Base-by-base conservation (phyloP, 805 yeast species). In the Millerozyma acaciae region DNA sequence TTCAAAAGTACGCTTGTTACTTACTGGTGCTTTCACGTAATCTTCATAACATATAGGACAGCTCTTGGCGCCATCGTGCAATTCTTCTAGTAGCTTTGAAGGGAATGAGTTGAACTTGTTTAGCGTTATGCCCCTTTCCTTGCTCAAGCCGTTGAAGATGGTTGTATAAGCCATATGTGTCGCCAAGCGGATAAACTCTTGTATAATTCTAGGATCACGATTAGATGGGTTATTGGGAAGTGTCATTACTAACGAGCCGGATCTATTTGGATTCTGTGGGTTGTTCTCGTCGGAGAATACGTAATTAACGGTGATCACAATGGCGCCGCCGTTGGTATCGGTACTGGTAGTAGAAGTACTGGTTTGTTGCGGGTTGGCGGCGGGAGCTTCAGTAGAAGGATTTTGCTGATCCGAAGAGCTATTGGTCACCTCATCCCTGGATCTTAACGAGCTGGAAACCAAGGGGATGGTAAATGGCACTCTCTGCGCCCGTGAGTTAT, bases 11-110 rank as follows among this genome's bases (percentile, higher is more conserved):
- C 32, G 22, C 17, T 23, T 34, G 15, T 35, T 26, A 4, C n/a
- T 24, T 16, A 34, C 39, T 16, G 6, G 8, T 28, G 15, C 43
- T 28, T 33, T 49, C 15, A 12, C 3, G 38, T 61, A 73, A 18
- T 61, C 60, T 14, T 81, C 87, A 44, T 75, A 80, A 54, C 89
- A 81, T 21, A 81, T 78, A 8, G 86, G 65, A 47, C 90, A 83
- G 2, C 55, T 57, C 14, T 50, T 47, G 23, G 34, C 26, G 8
- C 20, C 32, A 19, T 26, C 33, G 6, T 10, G 17, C 4, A 25
- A 16, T 10, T 27, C 33, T 9, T 38, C 34, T 7, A 29, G 8
- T 3, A 22, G 47, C 24, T 60, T 50, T 1, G 62, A 48, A 5
- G 76, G 73, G 35, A 80, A 66, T 5, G 64, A 57, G 20, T 72